Conservation (phyloP, 2,329 filamentous ascomycete genomes). For the Hyphodiscus sp. region DNA sequence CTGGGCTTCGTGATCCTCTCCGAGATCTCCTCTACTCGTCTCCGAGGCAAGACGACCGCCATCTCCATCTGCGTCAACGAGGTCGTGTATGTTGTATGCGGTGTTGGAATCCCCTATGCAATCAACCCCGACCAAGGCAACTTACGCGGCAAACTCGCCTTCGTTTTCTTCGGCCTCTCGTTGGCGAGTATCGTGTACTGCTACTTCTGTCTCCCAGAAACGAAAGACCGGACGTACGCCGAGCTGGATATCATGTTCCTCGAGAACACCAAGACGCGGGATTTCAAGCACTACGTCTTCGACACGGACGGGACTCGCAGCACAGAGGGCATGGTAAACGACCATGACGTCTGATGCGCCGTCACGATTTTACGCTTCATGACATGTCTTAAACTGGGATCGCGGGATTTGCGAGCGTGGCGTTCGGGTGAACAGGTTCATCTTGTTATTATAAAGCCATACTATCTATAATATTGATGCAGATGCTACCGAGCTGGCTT, state of each 20-base stretch:
- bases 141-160: slow-evolving; percentile 12
- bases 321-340: neutral
- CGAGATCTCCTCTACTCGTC: slow-evolving; percentile 6
- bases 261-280: neutral
- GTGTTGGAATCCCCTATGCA: slow-evolving; percentile 4
- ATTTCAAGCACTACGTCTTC: neutral
- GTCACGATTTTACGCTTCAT: neutral
- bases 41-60: slow-evolving; percentile 22
- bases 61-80: neutral
- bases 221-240: slow-evolving; percentile 6
- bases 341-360: neutral
- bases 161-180: slow-evolving; percentile 11
- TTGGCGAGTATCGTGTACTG: neutral
- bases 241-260: slow-evolving; percentile 8
- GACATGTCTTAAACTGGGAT: neutral
- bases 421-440: neutral
- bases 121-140: slow-evolving; percentile 27
- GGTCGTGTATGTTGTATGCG: neutral
- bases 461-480: neutral
- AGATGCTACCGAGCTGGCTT: neutral
- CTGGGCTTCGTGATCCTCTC: slow-evolving; percentile 28
- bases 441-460: no score
- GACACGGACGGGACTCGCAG: neutral
- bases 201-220: slow-evolving; percentile 7
- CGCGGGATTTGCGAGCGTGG: neutral